These are phyloP conservation scores for Trametes cinnabarina DNA, from an alignment of 768 basidiomycete genomes.

Conservation along the genomic window DNA sequence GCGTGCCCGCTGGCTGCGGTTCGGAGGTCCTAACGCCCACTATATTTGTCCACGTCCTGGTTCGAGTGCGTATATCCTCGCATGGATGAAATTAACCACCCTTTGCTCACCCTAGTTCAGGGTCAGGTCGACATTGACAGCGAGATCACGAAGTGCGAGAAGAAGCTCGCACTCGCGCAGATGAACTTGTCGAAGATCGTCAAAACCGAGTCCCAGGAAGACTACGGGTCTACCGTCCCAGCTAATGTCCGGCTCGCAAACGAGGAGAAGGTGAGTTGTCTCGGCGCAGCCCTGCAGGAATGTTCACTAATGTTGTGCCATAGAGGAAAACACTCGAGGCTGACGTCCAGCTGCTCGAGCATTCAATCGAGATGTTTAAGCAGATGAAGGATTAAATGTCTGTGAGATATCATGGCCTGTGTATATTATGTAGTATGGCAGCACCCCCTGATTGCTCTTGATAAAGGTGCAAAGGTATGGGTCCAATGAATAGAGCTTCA, in stretches of 20 bases:
- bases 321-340: conserved; percentile 77
- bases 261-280: conserved; percentile 70
- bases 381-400: conserved; percentile 48
- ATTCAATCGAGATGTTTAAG: conserved; percentile 74
- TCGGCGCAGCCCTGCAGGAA: conserved; percentile 10
- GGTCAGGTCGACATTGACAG: conserved; percentile 86
- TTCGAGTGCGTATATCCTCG: conserved; percentile 74
- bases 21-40: conserved; percentile 75
- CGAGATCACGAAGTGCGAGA: conserved; percentile 87
- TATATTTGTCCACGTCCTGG: conserved; percentile 77
- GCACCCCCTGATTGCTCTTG: too few relatives aligned
- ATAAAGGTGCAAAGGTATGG: too few relatives aligned
- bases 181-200: conserved; percentile 72
- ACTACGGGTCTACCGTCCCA: conserved; percentile 81
- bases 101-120: too few relatives aligned
- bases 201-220: conserved; percentile 68
- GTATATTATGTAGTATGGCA: too few relatives aligned
- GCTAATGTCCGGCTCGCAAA: conserved; percentile 70
- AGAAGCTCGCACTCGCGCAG: conserved; percentile 76
- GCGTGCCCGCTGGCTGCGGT: conserved; percentile 89
- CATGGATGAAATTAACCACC: too few relatives aligned
- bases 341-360: conserved; percentile 70
- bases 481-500: too few relatives aligned
- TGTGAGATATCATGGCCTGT: background rate
- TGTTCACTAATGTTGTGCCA: background rate